Conservation (phyloP, 2,329 filamentous ascomycete genomes). For the Orbilia javanica region DNA sequence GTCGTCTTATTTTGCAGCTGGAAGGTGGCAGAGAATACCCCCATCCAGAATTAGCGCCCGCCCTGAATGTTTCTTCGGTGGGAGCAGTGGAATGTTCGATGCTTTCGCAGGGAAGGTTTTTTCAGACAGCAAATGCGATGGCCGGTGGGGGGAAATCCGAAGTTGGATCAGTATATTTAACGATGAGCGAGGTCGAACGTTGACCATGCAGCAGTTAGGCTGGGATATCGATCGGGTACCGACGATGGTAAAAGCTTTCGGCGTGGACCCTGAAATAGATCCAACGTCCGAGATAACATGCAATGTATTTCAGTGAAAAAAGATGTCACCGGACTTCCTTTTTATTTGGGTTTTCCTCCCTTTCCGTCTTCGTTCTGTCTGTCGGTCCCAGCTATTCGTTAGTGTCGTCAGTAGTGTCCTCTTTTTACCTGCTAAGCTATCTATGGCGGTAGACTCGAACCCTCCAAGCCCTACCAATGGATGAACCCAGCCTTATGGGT, state of each 20-base stretch:
- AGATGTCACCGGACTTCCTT: constrained; percentile 43
- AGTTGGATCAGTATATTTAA: background rate
- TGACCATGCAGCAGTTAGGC: background rate
- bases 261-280: background rate
- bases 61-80: constrained; percentile 14
- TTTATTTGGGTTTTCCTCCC: constrained; percentile 17
- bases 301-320: background rate
- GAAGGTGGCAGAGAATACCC: constrained; percentile 47
- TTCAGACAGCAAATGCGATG: constrained; percentile 9
- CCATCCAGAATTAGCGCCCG: constrained; percentile 43
- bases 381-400: constrained; percentile 16
- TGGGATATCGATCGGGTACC: background rate
- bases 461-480: constrained; percentile 13
- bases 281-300: constrained; percentile 7
- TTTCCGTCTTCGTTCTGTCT: constrained; percentile 2
- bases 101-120: background rate
- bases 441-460: constrained; percentile 24
- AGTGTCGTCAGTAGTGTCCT: constrained; percentile 30
- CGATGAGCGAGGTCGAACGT: background rate
- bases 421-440: constrained; percentile 37
- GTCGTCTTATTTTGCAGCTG: constrained; percentile 37
- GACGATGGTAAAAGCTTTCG: background rate
- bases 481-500: constrained; percentile 35
- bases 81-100: constrained; percentile 53
- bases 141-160: background rate